Conservation (phyloP, 345 rosid genomes). For the Lepidium didymum region DNA sequence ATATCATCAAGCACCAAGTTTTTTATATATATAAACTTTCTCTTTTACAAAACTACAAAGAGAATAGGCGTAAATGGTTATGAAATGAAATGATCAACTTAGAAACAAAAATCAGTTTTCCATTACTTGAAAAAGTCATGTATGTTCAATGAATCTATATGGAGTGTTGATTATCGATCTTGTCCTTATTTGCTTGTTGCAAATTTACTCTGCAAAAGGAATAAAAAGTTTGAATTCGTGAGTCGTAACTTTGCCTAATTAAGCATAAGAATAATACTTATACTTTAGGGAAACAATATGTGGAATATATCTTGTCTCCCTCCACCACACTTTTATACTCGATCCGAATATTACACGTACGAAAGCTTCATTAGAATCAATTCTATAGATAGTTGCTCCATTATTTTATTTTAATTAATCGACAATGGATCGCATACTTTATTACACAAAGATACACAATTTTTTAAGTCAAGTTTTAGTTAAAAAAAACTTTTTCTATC, state of each 20-base stretch:
- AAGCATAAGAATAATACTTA: conserved; percentile 20
- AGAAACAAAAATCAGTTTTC: background rate
- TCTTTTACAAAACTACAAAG: conserved; percentile 7
- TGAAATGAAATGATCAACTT: conserved; percentile 1
- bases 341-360: conserved; percentile 23
- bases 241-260: conserved; percentile 12
- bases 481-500: no score
- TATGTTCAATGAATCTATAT: conserved; percentile 14
- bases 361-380: conserved; percentile 19
- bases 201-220: background rate
- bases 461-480: no score
- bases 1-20: no score
- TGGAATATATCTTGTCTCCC: background rate
- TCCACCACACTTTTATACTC: background rate
- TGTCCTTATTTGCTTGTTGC: conserved; percentile 20
- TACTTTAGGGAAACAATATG: background rate
- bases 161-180: conserved; percentile 1
- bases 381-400: conserved; percentile 11
- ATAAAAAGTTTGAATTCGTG: conserved; percentile 7
- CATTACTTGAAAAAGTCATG: background rate
- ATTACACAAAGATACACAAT: no score
- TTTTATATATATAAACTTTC: no score
- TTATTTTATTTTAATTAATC: background rate
- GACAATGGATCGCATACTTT: no score
- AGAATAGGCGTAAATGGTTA: background rate